These are phyloP conservation scores for Spirogloea muscicola DNA, from an alignment of 139 green algal genomes.

Conservation along the genomic window DNA sequence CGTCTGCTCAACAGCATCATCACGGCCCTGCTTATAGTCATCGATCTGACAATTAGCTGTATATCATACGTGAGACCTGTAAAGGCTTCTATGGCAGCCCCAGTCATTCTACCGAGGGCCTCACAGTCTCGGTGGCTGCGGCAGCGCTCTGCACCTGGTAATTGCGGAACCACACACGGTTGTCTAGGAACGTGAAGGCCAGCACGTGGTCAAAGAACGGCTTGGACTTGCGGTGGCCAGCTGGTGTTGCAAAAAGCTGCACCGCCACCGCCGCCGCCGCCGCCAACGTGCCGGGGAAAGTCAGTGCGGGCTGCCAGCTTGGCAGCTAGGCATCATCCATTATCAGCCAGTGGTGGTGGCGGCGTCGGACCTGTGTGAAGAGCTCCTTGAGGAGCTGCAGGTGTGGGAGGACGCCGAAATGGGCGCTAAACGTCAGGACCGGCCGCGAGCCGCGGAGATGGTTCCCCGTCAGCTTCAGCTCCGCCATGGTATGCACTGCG, in stretches of 20 bases:
- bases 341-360: no score
- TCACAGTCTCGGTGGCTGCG: no score
- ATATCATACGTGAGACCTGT: no score
- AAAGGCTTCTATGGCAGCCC: no score
- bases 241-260: slow-evolving; percentile 78
- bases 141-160: slow-evolving; percentile 98
- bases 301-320: no score
- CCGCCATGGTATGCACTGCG: slow-evolving; percentile 93
- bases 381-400: slow-evolving; percentile 85
- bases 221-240: slow-evolving; percentile 83
- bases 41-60: no score
- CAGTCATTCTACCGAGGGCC: no score
- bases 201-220: slow-evolving; percentile 98
- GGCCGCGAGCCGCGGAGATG: slow-evolving; percentile 90
- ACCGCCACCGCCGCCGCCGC: no score
- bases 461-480: slow-evolving; percentile 96
- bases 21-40: no score
- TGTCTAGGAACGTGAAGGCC: slow-evolving; percentile 79
- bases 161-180: slow-evolving; percentile 92
- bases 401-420: slow-evolving; percentile 88
- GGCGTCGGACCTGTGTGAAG: slow-evolving; percentile 51
- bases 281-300: no score
- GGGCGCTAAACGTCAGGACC: slow-evolving; percentile 68
- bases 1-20: no score
- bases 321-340: no score